Conservation (phyloP, 108 stramenopile genomes). For the Poteriospumella lacustris region DNA sequence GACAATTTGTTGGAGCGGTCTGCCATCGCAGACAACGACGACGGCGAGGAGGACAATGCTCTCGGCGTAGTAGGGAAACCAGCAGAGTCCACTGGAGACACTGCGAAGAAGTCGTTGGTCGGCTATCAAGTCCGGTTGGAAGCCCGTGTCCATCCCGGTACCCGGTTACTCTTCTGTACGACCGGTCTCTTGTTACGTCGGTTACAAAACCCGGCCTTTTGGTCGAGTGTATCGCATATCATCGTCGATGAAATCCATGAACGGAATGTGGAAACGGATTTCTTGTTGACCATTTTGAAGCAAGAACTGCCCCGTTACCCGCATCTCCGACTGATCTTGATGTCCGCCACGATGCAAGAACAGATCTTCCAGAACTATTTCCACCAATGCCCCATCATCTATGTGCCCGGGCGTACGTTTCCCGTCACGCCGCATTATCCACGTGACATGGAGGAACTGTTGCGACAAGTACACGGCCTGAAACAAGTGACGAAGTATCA, state of each 20-base stretch:
- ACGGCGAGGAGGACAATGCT: no score
- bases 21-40: no score
- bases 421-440: slow-evolving; percentile 78
- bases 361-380: slow-evolving; percentile 59
- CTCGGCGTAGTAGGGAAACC: no score
- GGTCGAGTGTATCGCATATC: slow-evolving; percentile 76
- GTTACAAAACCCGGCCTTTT: slow-evolving; percentile 68
- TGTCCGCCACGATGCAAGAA: slow-evolving; percentile 90
- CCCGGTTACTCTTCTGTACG: slow-evolving; percentile 86
- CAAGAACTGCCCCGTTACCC: slow-evolving; percentile 57
- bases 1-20: no score
- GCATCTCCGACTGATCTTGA: slow-evolving; percentile 67
- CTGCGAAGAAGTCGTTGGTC: slow-evolving; percentile 65
- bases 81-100: background rate
- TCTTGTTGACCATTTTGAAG: slow-evolving; percentile 74
- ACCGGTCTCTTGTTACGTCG: slow-evolving; percentile 93
- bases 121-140: slow-evolving; percentile 89
- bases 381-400: slow-evolving; percentile 60
- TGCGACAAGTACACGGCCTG: no score
- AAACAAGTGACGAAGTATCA: no score
- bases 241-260: slow-evolving; percentile 97
- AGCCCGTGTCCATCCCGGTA: slow-evolving; percentile 57
- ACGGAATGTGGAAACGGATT: slow-evolving; percentile 79
- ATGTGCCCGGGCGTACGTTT: slow-evolving; percentile 86
- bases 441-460: slow-evolving; percentile 67